A percentile compares a stretch with the other conserved stretches of the same genome.
phyloP scores from a whole-genome alignment of 768 basidiomycete species.

The Strobilomyces echinocephalus region DNA sequence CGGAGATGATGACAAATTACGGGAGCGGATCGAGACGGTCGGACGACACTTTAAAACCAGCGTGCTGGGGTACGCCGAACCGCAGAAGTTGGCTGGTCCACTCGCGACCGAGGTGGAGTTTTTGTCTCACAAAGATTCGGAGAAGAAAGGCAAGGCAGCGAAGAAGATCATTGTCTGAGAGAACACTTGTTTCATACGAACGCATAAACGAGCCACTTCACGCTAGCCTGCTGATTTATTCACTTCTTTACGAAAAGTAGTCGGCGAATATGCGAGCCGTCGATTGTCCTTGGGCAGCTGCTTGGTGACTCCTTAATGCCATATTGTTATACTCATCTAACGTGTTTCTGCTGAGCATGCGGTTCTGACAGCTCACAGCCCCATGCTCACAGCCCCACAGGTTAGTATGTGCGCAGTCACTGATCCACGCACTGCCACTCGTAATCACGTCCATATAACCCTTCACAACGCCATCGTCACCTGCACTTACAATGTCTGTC shows the following conservation, averaged over 20 bases:
- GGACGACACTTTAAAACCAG: slow-evolving; percentile 88
- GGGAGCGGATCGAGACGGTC: slow-evolving; percentile 77
- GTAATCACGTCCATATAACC: slow-evolving; percentile 11
- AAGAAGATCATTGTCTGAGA: slow-evolving; percentile 72
- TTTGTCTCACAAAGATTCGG: slow-evolving; percentile 89
- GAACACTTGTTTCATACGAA: slow-evolving; percentile 12
- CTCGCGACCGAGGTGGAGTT: slow-evolving; percentile 95
- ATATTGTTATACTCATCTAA: slow-evolving; percentile 16
- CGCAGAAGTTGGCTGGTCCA: slow-evolving; percentile 74
- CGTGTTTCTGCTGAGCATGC: slow-evolving; percentile 4
- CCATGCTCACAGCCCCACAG: slow-evolving; percentile 2
- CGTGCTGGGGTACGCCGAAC: slow-evolving; percentile 77
- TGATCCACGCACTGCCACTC: slow-evolving; percentile 20
- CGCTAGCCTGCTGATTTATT: slow-evolving; percentile 28
- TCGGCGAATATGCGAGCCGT: slow-evolving; percentile 17
- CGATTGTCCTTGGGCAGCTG: slow-evolving; percentile 18
- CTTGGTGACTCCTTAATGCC: slow-evolving; percentile 23
- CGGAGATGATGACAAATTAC: slow-evolving; percentile 51
- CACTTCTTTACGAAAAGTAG: slow-evolving; percentile 25
- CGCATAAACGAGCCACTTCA: slow-evolving; percentile 14
- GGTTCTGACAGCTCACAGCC: slow-evolving; percentile 2
- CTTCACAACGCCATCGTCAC: slow-evolving; percentile 13
- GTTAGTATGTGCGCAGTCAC: slow-evolving; percentile 11
- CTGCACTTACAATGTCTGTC: slow-evolving; percentile 45
- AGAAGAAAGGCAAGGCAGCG: slow-evolving; percentile 84